A percentile compares a stretch with the other conserved stretches of the same genome.
These are phyloP conservation scores for Solanum hybrid DNA, from an alignment of 305 asterid genomes.

Conservation along the genomic window DNA sequence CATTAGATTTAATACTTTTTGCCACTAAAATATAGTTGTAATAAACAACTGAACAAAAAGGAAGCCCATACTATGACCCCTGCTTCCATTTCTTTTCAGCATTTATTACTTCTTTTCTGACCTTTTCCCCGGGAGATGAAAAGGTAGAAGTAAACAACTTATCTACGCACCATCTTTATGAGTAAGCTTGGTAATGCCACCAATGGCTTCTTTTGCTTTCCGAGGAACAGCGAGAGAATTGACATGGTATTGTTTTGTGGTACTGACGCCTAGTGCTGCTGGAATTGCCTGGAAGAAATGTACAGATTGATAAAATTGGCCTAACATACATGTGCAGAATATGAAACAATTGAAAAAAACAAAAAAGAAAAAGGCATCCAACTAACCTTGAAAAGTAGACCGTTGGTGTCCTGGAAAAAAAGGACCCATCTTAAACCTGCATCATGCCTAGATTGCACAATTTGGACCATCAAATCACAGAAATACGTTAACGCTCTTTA, in stretches of 20 bases:
- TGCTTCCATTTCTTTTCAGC: not conserved
- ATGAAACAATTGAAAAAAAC: not conserved
- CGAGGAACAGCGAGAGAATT: conserved; percentile 98
- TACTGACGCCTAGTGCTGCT: conserved; percentile 85
- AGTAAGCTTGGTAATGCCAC: conserved; percentile 89
- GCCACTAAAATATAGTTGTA: no score
- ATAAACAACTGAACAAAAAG: no score
- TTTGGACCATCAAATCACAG: not conserved
- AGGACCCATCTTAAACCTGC: conserved; percentile 90
- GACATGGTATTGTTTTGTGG: conserved; percentile 75
- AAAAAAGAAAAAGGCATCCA: not conserved
- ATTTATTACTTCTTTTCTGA: conserved; percentile 2
- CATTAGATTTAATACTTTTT: no score
- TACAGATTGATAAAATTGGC: conserved; percentile 1
- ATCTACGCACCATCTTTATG: conserved; percentile 68
- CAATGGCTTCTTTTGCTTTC: conserved; percentile 99
- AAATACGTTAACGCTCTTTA: not conserved
- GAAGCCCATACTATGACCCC: not conserved
- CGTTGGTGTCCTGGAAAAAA: conserved; percentile 98
- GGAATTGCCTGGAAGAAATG: conserved; percentile 63
- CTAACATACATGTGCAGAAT: not conserved
- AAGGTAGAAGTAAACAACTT: not conserved
- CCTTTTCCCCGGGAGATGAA: not conserved
- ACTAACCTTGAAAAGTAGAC: conserved; percentile 88
- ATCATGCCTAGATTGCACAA: conserved; percentile 46